Conservation (phyloP, 2,329 filamentous ascomycete species). For the Colletotrichum higginsianum region DNA sequence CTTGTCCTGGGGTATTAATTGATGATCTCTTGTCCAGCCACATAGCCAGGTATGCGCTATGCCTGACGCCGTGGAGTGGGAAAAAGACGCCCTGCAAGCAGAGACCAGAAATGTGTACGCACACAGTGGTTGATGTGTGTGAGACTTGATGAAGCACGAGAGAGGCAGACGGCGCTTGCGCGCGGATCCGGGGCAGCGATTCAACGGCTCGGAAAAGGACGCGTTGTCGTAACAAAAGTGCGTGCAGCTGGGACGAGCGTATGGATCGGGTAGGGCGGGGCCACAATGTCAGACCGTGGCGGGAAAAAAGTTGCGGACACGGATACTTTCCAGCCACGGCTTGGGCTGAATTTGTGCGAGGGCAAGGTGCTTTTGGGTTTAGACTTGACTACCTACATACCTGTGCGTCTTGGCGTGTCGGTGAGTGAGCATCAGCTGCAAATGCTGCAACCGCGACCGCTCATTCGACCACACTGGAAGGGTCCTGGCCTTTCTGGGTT, state of each 20-base stretch:
- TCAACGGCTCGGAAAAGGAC: not conserved
- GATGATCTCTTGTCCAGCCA: constrained; percentile 4
- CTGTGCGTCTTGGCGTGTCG: not conserved
- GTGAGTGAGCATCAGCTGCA: constrained; percentile 11
- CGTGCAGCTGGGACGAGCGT: not conserved
- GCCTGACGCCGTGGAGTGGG: not conserved
- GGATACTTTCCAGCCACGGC: not conserved
- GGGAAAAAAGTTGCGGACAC: constrained; percentile 8
- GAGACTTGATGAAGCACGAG: not conserved
- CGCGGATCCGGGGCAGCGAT: not conserved
- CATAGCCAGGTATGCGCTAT: not conserved
- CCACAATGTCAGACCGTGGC: not conserved
- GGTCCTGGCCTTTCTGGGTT: not conserved
- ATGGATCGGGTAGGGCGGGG: not conserved
- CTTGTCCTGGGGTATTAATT: not conserved
- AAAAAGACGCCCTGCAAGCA: constrained; percentile 6
- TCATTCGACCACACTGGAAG: not conserved
- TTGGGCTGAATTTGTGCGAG: not conserved
- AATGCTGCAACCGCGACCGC: not conserved
- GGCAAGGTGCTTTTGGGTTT: not conserved
- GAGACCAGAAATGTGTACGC: not conserved
- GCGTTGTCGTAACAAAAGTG: constrained; percentile 20
- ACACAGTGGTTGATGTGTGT: not conserved
- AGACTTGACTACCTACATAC: not conserved
- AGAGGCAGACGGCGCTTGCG: not conserved